Conservation (phyloP, 2,329 filamentous ascomycete genomes). For the Colletotrichum cereale region DNA sequence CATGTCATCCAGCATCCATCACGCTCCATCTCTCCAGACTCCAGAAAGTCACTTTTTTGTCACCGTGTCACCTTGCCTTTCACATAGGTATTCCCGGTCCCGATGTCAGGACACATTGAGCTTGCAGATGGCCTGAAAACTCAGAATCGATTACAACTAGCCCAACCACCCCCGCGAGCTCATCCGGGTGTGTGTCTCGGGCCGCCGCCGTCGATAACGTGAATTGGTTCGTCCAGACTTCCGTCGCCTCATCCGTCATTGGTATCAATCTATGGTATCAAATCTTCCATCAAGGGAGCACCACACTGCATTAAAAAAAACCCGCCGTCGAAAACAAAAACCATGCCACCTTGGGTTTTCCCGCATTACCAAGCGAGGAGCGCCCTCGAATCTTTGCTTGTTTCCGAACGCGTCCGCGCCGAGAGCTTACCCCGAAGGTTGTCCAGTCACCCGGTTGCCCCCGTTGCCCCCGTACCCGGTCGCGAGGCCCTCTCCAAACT, state of each 20-base stretch:
- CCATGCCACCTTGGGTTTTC: too few relatives aligned
- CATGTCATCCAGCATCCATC: not conserved
- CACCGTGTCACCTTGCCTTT: not conserved
- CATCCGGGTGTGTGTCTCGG: not conserved
- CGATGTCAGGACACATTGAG: not conserved
- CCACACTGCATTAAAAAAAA: not conserved
- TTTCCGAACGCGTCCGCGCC: not conserved
- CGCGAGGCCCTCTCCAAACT: constrained; percentile 7
- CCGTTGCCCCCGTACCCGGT: constrained; percentile 13
- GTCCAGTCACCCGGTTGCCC: not conserved
- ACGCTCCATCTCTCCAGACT: not conserved
- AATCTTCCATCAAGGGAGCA: constrained; percentile 1
- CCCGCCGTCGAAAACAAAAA: not conserved
- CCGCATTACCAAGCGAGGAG: not conserved
- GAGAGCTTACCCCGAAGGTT: not conserved
- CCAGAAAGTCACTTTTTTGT: not conserved
- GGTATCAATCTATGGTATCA: constrained; percentile 12
- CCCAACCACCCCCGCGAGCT: not conserved
- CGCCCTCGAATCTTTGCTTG: not conserved
- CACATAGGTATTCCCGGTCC: not conserved
- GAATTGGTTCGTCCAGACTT: not conserved
- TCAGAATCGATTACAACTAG: not conserved
- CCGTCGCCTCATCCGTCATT: not conserved
- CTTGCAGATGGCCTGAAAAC: not conserved
- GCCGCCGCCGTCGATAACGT: not conserved